A percentile compares a stretch with the other conserved stretches of the same genome.
These are phyloP conservation scores for Cladochytrium tenue DNA, from an alignment of 371 early-diverging fungal genomes.

Conservation along the genomic window DNA sequence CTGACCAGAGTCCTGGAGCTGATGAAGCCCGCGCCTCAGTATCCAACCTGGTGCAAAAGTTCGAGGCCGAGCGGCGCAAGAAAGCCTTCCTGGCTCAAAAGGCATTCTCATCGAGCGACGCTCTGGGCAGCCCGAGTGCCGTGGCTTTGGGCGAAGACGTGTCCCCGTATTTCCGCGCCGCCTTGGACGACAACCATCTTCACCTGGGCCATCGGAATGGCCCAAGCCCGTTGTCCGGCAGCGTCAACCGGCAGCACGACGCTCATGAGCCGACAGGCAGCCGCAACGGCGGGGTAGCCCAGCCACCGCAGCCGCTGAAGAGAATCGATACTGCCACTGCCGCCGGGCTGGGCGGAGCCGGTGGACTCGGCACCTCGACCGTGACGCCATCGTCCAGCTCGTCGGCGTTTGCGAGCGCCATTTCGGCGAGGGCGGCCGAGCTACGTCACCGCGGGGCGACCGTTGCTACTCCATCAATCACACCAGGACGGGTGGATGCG, in stretches of 20 bases:
- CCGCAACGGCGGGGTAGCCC: not conserved
- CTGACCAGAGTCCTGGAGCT: too few species aligned
- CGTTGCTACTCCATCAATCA: not conserved
- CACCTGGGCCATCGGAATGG: too few species aligned
- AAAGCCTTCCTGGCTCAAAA: not conserved
- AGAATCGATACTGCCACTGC: too few species aligned
- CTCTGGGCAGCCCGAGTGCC: not conserved
- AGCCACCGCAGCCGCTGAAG: too few species aligned
- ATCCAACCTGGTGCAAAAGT: not conserved
- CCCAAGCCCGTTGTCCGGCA: too few species aligned
- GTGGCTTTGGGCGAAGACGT: not conserved
- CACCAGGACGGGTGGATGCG: too few species aligned
- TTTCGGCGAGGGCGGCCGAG: not conserved
- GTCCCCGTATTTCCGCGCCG: not conserved
- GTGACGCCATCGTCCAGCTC: not conserved
- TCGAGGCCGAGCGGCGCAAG: not conserved
- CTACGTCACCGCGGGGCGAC: not conserved
- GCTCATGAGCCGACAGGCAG: too few species aligned
- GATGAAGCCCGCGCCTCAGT: not conserved
- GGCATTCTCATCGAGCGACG: not conserved
- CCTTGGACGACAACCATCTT: not conserved
- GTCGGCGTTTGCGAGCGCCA: not conserved
- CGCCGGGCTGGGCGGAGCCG: too few species aligned
- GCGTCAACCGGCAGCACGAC: too few species aligned
- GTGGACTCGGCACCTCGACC: not conserved